These are phyloP conservation scores for Salisapilia sapeloensis DNA, from an alignment of 352 stramenopile genomes.

Conservation along the genomic window DNA sequence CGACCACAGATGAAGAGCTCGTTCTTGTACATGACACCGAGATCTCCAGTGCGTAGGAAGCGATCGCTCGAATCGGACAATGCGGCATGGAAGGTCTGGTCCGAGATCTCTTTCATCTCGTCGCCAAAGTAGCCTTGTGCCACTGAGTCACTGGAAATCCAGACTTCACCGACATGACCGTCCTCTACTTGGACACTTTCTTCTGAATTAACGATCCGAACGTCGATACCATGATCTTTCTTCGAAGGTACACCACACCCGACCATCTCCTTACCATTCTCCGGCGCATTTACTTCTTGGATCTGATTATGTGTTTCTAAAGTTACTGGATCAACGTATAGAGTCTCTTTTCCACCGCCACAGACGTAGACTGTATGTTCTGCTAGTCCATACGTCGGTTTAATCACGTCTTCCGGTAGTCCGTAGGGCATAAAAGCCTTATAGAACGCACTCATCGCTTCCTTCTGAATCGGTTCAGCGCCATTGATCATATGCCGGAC, in stretches of 20 bases:
- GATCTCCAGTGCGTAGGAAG: slow-evolving; percentile 93
- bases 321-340: slow-evolving; percentile 81
- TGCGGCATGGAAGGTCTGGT: slow-evolving; percentile 78
- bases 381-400: slow-evolving; percentile 97
- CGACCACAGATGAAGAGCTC: slow-evolving; percentile 97
- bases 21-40: slow-evolving; percentile 92
- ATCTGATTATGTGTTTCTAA: slow-evolving; percentile 37
- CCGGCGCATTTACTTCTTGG: slow-evolving; percentile 7
- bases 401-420: slow-evolving; percentile 80
- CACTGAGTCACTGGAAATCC: slow-evolving; percentile 82
- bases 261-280: slow-evolving; percentile 81
- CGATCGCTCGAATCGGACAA: slow-evolving; percentile 2
- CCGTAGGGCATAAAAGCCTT: slow-evolving; percentile 79
- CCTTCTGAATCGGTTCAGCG: slow-evolving; percentile 91
- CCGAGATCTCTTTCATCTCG: slow-evolving; percentile 59
- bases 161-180: slow-evolving; percentile 75
- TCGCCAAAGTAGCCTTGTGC: slow-evolving; percentile 86
- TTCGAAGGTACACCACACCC: slow-evolving; percentile 85
- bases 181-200: slow-evolving; percentile 16
- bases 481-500: slow-evolving; percentile 97
- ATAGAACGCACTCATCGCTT: slow-evolving; percentile 79
- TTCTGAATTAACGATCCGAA: slow-evolving; percentile 89
- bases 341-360: slow-evolving; percentile 74
- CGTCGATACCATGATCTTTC: slow-evolving; percentile 78
- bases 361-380: slow-evolving; percentile 98